These are phyloP conservation scores for Ceriops zippeliana DNA, from an alignment of 345 rosid species.

Conservation along the genomic window DNA sequence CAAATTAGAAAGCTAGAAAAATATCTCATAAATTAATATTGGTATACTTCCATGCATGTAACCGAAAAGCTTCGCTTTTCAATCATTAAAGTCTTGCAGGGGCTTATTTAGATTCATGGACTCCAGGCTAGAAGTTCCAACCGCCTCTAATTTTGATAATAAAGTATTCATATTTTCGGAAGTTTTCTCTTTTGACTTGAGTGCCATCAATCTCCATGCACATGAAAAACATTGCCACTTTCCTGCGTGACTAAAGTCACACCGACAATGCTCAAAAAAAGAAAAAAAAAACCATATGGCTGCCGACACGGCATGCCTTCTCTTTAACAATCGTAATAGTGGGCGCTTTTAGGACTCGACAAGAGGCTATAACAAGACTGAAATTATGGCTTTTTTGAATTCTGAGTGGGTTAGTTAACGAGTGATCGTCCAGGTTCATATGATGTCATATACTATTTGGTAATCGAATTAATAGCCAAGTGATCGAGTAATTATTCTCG, in stretches of 20 bases:
- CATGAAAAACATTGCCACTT: background rate
- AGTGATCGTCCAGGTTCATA: too few relatives aligned
- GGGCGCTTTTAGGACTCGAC: background rate
- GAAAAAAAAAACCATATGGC: background rate
- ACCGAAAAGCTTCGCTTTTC: conserved; percentile 3
- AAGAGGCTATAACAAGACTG: background rate
- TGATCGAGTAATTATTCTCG: too few relatives aligned
- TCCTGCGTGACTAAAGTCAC: background rate
- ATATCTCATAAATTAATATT: background rate
- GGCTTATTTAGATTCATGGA: background rate
- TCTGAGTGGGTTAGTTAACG: background rate
- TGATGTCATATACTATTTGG: too few relatives aligned
- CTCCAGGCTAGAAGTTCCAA: conserved; percentile 9
- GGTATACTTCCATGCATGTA: background rate
- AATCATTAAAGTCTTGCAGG: conserved; percentile 1
- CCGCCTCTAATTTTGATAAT: background rate
- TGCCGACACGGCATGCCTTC: background rate
- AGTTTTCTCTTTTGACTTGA: conserved; percentile 9
- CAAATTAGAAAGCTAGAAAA: background rate
- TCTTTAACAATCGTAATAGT: background rate
- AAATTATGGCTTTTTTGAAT: conserved; percentile 9
- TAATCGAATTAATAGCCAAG: too few relatives aligned
- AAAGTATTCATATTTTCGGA: background rate
- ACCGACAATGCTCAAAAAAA: background rate
- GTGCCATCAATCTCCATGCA: background rate